A percentile compares a stretch with the other conserved stretches of the same genome.
phyloP scores from a whole-genome alignment of 148 eudicot genomes.

The Gaultheria prostrata region DNA sequence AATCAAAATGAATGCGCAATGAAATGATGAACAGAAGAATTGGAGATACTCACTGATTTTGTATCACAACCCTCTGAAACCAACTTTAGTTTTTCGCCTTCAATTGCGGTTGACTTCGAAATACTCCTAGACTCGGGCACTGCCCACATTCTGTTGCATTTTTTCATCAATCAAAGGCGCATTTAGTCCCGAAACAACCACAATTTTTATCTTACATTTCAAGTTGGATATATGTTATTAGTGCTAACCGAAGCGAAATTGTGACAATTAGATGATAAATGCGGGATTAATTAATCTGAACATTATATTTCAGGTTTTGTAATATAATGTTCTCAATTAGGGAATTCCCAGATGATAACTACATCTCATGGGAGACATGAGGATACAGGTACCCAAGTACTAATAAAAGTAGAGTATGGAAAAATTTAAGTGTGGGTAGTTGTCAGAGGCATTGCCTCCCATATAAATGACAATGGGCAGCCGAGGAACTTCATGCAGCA shows the following conservation, averaged over 20 bases:
- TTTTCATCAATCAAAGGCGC: constrained; percentile 6
- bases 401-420: constrained; percentile 1
- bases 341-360: constrained; percentile 15
- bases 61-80: constrained; percentile 62
- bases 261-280: not conserved
- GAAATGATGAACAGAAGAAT: not conserved
- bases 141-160: constrained; percentile 54
- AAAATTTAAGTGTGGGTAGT: constrained; percentile 5
- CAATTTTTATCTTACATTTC: not conserved
- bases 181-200: not conserved
- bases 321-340: not conserved
- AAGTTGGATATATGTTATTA: not conserved
- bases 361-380: constrained; percentile 3
- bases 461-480: not conserved
- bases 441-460: not conserved
- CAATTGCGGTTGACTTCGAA: constrained; percentile 48
- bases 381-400: not conserved
- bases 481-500: not conserved
- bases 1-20: constrained; percentile 8
- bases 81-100: constrained; percentile 54
- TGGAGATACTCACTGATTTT: constrained; percentile 37
- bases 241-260: constrained; percentile 1
- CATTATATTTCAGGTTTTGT: not conserved
- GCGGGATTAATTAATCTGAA: not conserved
- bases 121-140: constrained; percentile 65